Evolutionary conservation across 78 protist species (phyloP), one percentile per base, ranked within the genome.

Genomic region (Polysphondylium violaceum): DNA sequence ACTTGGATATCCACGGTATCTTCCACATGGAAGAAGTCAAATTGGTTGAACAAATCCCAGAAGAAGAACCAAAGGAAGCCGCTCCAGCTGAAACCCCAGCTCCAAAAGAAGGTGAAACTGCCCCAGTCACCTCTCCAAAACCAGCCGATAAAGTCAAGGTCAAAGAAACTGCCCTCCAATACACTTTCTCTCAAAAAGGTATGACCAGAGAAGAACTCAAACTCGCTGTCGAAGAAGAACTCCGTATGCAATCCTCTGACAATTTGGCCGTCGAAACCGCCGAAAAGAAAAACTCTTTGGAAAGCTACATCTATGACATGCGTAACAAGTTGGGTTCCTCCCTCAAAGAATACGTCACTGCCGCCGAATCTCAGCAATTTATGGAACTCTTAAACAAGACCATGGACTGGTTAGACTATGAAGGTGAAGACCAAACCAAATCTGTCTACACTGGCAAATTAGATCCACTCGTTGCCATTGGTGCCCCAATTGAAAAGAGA

Each of bases 361-460:
- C 64, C 16, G 53, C 50, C 1, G 95, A 68, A 53, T n/a, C 65
- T 11, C 71, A 75, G 27, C 3, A 38, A 41, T 91, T 97, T 50
- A 19, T 41, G 71, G 11, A 60, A 21, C 5, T 14, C 43, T 67
- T 93, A 41, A 51, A 38, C 19, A 63, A 29, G 9, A 68, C 93
- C 23, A 98, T 96, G 87, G 93, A 87, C 36, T 97, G 99, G 99
- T 93, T 96, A 76, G 78, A 72, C 9, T 95, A 96, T 86, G 99
- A 97, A 31, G 99, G 99, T 59, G 97, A 95, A 64, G 96, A 95
- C 87, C 88, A 87, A 56, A 35, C 95, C 72, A 95, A 94, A 95
- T 74, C 74, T 21, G 94, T 51, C 35, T 97, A 90, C 76, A 88
- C 36, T 41, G 74, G 25, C 60, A 72, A 85, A 87, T 79, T 96